Evolutionary conservation across 768 basidiomycete genomes (phyloP).

Genomic region (Albatrellus ellisii): DNA sequence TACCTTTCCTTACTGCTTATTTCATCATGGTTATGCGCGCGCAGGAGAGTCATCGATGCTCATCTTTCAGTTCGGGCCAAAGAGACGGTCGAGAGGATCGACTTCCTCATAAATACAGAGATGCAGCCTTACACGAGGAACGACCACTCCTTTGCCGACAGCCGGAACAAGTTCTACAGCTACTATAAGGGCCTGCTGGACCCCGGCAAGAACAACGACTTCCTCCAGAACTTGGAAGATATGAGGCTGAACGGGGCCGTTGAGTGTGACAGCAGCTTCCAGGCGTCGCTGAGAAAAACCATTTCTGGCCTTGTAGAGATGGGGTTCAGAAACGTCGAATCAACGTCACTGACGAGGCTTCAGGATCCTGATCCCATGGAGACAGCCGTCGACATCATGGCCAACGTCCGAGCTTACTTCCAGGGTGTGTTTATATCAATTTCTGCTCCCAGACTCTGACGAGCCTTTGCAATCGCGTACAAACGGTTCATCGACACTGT

Average conservation of each 20-base stretch:
- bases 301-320: constrained; percentile 25
- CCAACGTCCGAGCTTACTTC: constrained; percentile 59
- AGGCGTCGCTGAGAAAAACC: constrained; percentile 21
- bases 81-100: constrained; percentile 1
- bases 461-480: constrained; percentile 29
- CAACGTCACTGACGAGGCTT: constrained; percentile 32
- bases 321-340: constrained; percentile 25
- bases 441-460: neutral
- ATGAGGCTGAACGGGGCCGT: neutral
- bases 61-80: constrained; percentile 5
- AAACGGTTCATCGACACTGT: constrained; percentile 47
- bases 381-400: constrained; percentile 50
- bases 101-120: constrained; percentile 6
- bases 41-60: constrained; percentile 4
- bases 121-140: constrained; percentile 16
- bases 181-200: constrained; percentile 29
- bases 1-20: too few relatives aligned
- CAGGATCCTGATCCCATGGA: constrained; percentile 39
- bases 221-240: neutral
- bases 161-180: constrained; percentile 33
- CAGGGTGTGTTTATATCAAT: constrained; percentile 33
- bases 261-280: neutral
- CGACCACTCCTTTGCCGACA: constrained; percentile 15
- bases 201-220: neutral
- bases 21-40: neutral